These are phyloP conservation scores for Cardamine resedifolia DNA, from an alignment of 345 rosid genomes.

Conservation along the genomic window DNA sequence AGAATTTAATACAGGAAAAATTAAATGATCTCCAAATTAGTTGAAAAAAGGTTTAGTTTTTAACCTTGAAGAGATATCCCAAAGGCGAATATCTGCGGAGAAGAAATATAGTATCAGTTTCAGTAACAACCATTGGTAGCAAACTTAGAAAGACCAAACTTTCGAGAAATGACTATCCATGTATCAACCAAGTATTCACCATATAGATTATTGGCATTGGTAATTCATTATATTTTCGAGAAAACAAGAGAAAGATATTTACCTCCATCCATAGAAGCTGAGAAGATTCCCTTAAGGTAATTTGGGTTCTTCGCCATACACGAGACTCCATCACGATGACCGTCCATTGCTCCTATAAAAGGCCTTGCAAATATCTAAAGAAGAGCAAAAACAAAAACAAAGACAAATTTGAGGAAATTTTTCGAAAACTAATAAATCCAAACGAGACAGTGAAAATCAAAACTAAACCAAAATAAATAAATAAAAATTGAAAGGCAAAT, in stretches of 20 bases:
- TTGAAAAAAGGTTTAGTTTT: not conserved
- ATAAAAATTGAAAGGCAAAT: not conserved
- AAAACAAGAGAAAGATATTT: not conserved
- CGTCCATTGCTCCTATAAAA: slow-evolving; percentile 94
- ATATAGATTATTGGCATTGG: not conserved
- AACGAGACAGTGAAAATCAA: not conserved
- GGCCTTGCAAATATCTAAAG: slow-evolving; percentile 89
- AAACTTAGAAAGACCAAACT: not conserved
- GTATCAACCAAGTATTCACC: not conserved
- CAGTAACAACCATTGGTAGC: not conserved
- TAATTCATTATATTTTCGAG: not conserved
- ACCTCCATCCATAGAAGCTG: slow-evolving; percentile 99
- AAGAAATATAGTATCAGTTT: not conserved
- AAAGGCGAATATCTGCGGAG: slow-evolving; percentile 84
- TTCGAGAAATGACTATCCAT: not conserved
- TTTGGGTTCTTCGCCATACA: slow-evolving; percentile 97
- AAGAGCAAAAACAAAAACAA: not conserved
- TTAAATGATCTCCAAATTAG: not conserved
- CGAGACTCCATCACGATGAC: slow-evolving; percentile 75
- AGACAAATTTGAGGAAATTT: not conserved
- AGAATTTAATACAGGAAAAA: not conserved
- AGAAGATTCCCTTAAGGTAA: slow-evolving; percentile 81
- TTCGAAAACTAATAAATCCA: not conserved
- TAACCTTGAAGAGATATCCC: slow-evolving; percentile 92
- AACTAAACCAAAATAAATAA: not conserved